These are phyloP conservation scores for Trichoderma guizhouense DNA, from an alignment of 2,329 filamentous ascomycete species.

Conservation along the genomic window DNA sequence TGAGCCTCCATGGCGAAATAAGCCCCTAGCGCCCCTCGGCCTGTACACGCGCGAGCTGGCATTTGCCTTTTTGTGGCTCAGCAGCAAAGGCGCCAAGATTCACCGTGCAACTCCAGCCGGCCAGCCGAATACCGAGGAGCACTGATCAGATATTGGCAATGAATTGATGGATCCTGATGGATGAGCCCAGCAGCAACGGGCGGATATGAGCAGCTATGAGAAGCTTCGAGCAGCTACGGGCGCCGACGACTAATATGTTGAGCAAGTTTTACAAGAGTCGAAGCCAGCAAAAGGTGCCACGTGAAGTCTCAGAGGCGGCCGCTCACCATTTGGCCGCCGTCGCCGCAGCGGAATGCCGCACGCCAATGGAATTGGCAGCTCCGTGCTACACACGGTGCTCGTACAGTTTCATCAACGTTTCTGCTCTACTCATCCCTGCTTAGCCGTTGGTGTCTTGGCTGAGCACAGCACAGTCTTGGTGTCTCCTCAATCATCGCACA, in stretches of 20 bases:
- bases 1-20: not conserved
- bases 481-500: not conserved
- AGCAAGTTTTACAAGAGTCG: not conserved
- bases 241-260: not conserved
- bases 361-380: not conserved
- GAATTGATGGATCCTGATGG: not conserved
- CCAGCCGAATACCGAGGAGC: not conserved
- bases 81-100: not conserved
- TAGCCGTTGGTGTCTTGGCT: not conserved
- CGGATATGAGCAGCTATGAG: not conserved
- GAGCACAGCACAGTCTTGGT: not conserved
- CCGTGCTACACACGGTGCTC: not conserved
- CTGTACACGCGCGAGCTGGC: not conserved
- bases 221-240: not conserved
- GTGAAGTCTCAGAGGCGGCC: not conserved
- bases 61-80: conserved; percentile 3
- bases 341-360: not conserved
- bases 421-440: not conserved
- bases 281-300: not conserved
- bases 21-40: not conserved
- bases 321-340: not conserved
- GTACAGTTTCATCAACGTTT: not conserved
- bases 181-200: not conserved
- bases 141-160: not conserved
- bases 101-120: not conserved